Percentiles rank a stretch among this genome's conserved stretches.
Conservation (phyloP, 2,329 filamentous ascomycete species). For the Ophiosphaerella narmari region DNA sequence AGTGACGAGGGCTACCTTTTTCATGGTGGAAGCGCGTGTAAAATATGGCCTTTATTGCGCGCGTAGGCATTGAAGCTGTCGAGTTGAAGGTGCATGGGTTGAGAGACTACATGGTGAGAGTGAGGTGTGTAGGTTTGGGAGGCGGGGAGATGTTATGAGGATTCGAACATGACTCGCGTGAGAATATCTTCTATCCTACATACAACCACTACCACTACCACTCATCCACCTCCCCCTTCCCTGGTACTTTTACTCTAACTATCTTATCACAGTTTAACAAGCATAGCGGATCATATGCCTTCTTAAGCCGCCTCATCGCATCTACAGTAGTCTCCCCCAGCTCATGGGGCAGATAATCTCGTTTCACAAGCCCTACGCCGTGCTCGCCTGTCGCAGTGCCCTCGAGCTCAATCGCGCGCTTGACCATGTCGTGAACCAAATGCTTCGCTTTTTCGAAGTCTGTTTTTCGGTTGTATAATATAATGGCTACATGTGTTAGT, state of each 20-base stretch:
- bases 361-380: constrained; percentile 81
- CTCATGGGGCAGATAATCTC: constrained; percentile 81
- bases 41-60: constrained; percentile 65
- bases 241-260: constrained; percentile 59
- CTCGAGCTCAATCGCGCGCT: constrained; percentile 81
- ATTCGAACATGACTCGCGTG: constrained; percentile 1
- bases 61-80: constrained; percentile 38
- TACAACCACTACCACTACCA: constrained; percentile 40
- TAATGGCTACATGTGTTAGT: constrained; percentile 54
- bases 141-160: background rate
- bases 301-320: constrained; percentile 84
- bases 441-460: constrained; percentile 70
- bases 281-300: constrained; percentile 76
- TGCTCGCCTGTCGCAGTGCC: constrained; percentile 87
- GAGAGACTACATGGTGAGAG: constrained; percentile 22
- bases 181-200: background rate
- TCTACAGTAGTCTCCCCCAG: constrained; percentile 75
- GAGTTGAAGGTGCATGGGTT: background rate
- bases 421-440: constrained; percentile 82
- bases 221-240: constrained; percentile 54
- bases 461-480: constrained; percentile 66
- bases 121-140: background rate
- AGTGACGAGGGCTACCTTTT: constrained; percentile 33
- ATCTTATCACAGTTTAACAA: constrained; percentile 69
- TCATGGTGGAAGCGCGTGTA: constrained; percentile 69